Percentiles rank a stretch among this genome's conserved stretches.
Evolutionary conservation across 805 yeast species (phyloP).

Genomic region (Priceomyces fermenticarens): DNA sequence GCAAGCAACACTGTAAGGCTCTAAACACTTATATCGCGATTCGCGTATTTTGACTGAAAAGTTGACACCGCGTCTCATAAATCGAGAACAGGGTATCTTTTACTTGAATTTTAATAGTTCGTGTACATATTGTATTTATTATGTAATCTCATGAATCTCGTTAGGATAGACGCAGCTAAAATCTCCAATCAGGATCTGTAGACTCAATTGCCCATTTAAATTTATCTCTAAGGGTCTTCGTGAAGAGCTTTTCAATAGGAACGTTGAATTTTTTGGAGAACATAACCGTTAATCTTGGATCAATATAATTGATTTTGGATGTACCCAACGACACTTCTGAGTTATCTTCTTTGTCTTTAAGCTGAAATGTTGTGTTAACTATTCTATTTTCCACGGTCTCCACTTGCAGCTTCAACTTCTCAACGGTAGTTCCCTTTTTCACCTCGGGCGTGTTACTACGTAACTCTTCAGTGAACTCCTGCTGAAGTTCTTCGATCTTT

Average conservation of each 20-base stretch:
- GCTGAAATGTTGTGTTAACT: slow-evolving; percentile 62
- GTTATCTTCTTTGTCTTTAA: slow-evolving; percentile 91
- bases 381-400: slow-evolving; percentile 73
- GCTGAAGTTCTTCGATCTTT: slow-evolving; percentile 50
- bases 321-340: slow-evolving; percentile 92
- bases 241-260: slow-evolving; percentile 88
- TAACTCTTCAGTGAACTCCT: slow-evolving; percentile 55
- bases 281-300: slow-evolving; percentile 87
- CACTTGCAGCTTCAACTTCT: slow-evolving; percentile 68
- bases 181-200: slow-evolving; percentile 84
- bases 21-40: slow-evolving; percentile 3
- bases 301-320: slow-evolving; percentile 91
- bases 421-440: slow-evolving; percentile 52
- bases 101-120: too few relatives aligned
- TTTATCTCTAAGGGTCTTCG: slow-evolving; percentile 88
- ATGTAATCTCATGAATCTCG: not conserved
- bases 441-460: slow-evolving; percentile 57
- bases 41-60: slow-evolving; percentile 3
- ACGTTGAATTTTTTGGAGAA: slow-evolving; percentile 82
- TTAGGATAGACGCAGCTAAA: slow-evolving; percentile 33
- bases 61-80: too few relatives aligned
- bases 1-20: slow-evolving; percentile 2
- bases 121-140: not conserved
- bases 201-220: slow-evolving; percentile 95
- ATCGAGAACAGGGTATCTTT: too few relatives aligned